phyloP scores from a whole-genome alignment of 441 rosid species.

The Erysimum cheiri region DNA sequence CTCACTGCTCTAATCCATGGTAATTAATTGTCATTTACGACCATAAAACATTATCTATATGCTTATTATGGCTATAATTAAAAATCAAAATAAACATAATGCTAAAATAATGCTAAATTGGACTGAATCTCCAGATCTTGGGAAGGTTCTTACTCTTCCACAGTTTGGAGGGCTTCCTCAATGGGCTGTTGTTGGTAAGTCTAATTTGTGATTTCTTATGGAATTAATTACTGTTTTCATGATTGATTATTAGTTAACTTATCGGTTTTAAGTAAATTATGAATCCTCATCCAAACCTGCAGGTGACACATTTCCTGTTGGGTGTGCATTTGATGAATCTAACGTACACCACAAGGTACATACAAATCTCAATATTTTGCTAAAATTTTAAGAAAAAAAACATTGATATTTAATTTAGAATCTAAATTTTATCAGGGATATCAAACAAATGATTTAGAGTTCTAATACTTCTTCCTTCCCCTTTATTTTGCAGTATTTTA shows the following conservation, averaged over 20 bases:
- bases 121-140: constrained; percentile 62
- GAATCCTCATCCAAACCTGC: neutral
- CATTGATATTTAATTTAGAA: neutral
- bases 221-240: neutral
- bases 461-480: neutral
- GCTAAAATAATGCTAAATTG: neutral
- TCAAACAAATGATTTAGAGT: neutral
- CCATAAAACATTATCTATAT: neutral
- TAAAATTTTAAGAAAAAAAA: neutral
- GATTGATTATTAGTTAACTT: neutral
- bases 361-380: neutral
- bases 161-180: constrained; percentile 81
- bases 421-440: neutral
- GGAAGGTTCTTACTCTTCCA: constrained; percentile 80
- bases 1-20: constrained; percentile 91
- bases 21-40: constrained; percentile 27
- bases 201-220: neutral
- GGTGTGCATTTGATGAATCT: constrained; percentile 80
- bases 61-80: constrained; percentile 2
- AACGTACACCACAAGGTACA: constrained; percentile 77
- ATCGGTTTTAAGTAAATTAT: neutral
- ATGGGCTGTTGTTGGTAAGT: constrained; percentile 90
- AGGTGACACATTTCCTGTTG: constrained; percentile 93
- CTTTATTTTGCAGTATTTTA: constrained; percentile 57
- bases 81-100: too few species aligned